phyloP scores from a whole-genome alignment of 345 rosid species.

The Eucalyptus sideroxylon region DNA sequence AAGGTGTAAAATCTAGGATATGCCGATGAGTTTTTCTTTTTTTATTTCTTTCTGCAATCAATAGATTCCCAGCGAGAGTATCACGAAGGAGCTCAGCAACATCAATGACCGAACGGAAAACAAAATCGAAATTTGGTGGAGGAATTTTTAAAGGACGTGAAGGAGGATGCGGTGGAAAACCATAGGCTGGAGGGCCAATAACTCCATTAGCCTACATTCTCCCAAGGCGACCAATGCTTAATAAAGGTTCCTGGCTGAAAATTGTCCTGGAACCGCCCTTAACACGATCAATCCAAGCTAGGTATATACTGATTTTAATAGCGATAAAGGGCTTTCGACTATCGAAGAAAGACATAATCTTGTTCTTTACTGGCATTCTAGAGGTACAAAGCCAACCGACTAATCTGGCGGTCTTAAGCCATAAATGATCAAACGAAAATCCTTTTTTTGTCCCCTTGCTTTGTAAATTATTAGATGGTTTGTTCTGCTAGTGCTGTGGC shows the following conservation, averaged over 20 bases:
- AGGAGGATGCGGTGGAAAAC: neutral
- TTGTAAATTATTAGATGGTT: neutral
- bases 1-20: neutral
- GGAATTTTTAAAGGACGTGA: neutral
- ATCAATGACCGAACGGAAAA: neutral
- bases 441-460: rapidly evolving
- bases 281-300: neutral
- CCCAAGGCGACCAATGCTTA: neutral
- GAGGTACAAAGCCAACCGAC: neutral
- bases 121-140: neutral
- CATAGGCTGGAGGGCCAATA: neutral
- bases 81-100: neutral
- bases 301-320: neutral
- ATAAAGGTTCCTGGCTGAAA: neutral
- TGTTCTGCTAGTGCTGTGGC: neutral
- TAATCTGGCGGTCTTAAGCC: neutral
- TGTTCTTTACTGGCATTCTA: no score
- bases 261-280: neutral
- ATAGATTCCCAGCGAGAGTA: neutral
- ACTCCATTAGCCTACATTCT: neutral
- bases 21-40: neutral
- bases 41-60: neutral
- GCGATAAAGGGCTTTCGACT: neutral
- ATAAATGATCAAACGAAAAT: neutral
- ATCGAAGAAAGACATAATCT: neutral